Base-by-base conservation (phyloP, 202 grass and related monocot species). In the Panicum virgatum region DNA sequence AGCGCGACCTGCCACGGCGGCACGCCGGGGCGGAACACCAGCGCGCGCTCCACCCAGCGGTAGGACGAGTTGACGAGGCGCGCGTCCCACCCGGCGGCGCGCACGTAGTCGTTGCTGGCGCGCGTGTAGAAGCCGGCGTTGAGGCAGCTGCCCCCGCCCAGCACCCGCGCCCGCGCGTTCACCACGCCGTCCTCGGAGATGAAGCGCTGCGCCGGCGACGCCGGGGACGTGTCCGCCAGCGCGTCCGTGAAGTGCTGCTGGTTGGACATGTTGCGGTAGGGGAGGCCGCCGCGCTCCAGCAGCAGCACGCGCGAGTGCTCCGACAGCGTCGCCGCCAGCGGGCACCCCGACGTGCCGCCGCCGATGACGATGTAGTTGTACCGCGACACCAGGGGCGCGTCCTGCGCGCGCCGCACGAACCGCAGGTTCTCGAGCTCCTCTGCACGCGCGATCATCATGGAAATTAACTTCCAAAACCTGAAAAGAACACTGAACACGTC, bases 51-150 rank as follows among this genome's bases (percentile, higher is more conserved):
- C 72, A 98, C 87, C 96, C 96, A 98, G 4, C 75, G 82, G 73
- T 98, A 98, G 1, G 92, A 98, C 19, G 94, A 72, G 47, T 98
- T 98, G n/a, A 92, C 92, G 72, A 95, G 78, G 57, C 79, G 51
- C 12, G 86, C 69, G 63, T 95, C 89, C 92, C 96, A 98, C 12
- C 96, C 88, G 39, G 84, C 89, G 8, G 74, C 80, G 62, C 79
- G 87, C 51, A 93, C 90, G 83, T 93, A 98, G 25, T 90, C 82
- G 73, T 62, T 79, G 88, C 94, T 97, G 44, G 94, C 91, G 1
- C 91, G 89, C 48, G 87, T 93, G 89, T 97, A 97, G 88, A 97
- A 97, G 0, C 94, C 91, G 20, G 94, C 91, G 79, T 97, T 94
- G 14, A 97, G 89, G 91, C 94, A 97, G 86, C 86, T 91, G 25